Conservation (phyloP, 192 early-diverging fungal species). For the Paraglomus brasilianum region DNA sequence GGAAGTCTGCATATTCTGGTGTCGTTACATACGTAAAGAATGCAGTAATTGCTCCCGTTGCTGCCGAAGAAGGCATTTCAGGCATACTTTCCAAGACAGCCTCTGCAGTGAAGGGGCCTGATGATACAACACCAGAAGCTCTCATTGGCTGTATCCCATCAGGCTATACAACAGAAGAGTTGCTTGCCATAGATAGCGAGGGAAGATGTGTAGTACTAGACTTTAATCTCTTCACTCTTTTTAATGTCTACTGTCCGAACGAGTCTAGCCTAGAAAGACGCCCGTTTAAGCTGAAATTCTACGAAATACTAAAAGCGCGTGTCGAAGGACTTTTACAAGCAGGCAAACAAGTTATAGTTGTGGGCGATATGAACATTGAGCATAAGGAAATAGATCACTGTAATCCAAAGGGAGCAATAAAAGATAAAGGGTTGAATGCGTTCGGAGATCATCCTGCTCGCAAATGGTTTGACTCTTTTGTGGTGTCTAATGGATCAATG, state of each 20-base stretch:
- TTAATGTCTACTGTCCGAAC: slow-evolving; percentile 73
- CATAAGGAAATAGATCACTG: slow-evolving; percentile 70
- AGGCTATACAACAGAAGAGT: slow-evolving; percentile 20
- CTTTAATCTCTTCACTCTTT: slow-evolving; percentile 70
- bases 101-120: neutral
- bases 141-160: slow-evolving; percentile 12
- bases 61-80: slow-evolving; percentile 70
- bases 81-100: slow-evolving; percentile 38
- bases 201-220: slow-evolving; percentile 72
- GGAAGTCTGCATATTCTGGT: slow-evolving; percentile 65
- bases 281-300: slow-evolving; percentile 56
- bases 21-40: slow-evolving; percentile 63
- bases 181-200: slow-evolving; percentile 62
- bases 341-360: slow-evolving; percentile 58
- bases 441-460: slow-evolving; percentile 61
- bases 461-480: slow-evolving; percentile 63
- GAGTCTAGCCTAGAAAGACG: slow-evolving; percentile 48
- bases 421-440: slow-evolving; percentile 48
- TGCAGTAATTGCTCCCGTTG: slow-evolving; percentile 48
- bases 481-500: slow-evolving; percentile 59
- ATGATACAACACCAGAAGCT: slow-evolving; percentile 4
- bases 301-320: slow-evolving; percentile 44
- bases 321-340: slow-evolving; percentile 46
- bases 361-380: slow-evolving; percentile 69
- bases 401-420: slow-evolving; percentile 60